Evolutionary conservation across 371 early-diverging fungal species (phyloP), one percentile per base, ranked within the genome.

Genomic region (Mortierella sp.): DNA sequence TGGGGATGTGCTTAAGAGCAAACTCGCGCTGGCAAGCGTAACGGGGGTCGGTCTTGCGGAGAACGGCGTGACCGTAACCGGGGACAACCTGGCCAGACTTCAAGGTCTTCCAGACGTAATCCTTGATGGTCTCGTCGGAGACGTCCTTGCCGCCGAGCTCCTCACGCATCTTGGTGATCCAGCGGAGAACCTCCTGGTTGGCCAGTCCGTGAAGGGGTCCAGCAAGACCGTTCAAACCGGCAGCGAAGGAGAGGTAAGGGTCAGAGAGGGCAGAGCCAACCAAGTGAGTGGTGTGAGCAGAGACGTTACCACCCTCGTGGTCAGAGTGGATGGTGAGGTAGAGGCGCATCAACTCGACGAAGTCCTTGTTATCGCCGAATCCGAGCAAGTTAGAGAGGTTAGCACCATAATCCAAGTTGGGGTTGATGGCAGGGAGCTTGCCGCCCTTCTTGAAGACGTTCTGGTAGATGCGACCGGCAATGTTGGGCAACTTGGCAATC

Each of bases 231-330:
- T 98, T 97, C 88, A 99, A 93, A 84, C 97, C 98, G 86, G 99
- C 98, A 80, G 99, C 96, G 88, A 98, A 98, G 80, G 99, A 95
- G 76, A 98, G 96, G 92, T 99, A 99, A 75, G 99, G 99, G 90
- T 99, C 99, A 82, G 98, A 97, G 78, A 99, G 95, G 68, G 99
- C 97, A 82, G 96, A 95, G 81, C 98, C 99, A 79, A 99, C 99
- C 90, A 99, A 93, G 92, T 98, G 98, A 86, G 95, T 95, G 90
- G 96, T 95, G 91, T 95, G 96, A 77, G 97, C 97, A 73, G 95
- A 97, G 91, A 98, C 99, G 91, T 99, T 99, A 84, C 99, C 99
- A 91, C 99, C 99, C 94, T 99, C 99, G 95, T 99, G 99, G 91
- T 99, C 99, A 84, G 98, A 97, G 96, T 99, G 99, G 90, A 99